Conservation (phyloP, 2,329 filamentous ascomycete genomes). For the Colletotrichum sp. region DNA sequence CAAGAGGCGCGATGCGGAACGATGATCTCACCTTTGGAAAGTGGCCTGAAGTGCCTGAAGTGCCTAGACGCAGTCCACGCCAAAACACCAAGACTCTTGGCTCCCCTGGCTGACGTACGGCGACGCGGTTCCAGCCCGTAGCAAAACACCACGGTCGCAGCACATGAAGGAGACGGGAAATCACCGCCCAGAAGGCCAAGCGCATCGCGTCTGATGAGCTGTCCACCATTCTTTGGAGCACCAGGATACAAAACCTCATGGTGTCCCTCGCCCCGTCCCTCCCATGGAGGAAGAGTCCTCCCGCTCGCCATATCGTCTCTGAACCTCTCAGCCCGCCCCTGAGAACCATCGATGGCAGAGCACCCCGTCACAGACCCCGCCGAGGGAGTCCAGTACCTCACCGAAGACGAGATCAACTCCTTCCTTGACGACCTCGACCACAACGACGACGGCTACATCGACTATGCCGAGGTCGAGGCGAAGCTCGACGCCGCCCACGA, state of each 20-base stretch:
- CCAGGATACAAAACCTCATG: neutral
- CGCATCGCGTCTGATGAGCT: neutral
- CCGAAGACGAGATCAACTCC: slow-evolving; percentile 52
- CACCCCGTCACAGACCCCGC: slow-evolving; percentile 28
- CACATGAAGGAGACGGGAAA: neutral
- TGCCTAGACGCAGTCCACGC: neutral
- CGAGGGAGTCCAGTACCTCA: slow-evolving; percentile 37
- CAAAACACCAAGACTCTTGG: slow-evolving; percentile 18
- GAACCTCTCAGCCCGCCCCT: neutral
- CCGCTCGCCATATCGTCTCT: neutral
- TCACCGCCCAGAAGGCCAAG: slow-evolving; percentile 16
- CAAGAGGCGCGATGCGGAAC: neutral
- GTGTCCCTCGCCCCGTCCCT: neutral
- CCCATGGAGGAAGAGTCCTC: neutral
- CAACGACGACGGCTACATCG: slow-evolving; percentile 55
- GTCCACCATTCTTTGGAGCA: neutral
- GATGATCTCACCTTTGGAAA: neutral
- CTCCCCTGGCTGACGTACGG: slow-evolving; percentile 14
- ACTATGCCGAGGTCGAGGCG: slow-evolving; percentile 55
- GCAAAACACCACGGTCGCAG: neutral
- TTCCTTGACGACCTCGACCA: slow-evolving; percentile 60
- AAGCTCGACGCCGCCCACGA: slow-evolving; percentile 59
- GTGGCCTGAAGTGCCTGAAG: neutral
- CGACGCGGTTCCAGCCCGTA: neutral
- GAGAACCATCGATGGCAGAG: slow-evolving; percentile 20